Percentiles rank a stretch among this genome's conserved stretches.
phyloP scores from a whole-genome alignment of 805 yeast species.

The Debaryomyces prosopidis region DNA sequence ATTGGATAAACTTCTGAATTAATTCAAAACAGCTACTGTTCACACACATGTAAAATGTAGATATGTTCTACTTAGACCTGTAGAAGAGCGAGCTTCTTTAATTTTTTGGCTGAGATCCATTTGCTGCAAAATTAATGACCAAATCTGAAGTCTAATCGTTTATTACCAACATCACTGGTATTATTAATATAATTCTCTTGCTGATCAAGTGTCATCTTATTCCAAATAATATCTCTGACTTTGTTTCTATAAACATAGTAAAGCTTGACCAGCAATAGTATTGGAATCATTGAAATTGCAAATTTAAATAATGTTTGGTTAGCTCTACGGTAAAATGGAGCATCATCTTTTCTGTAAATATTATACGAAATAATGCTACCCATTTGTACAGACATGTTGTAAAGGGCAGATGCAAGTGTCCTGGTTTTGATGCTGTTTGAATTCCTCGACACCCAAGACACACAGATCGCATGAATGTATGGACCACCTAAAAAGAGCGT shows the following conservation, averaged over 20 bases:
- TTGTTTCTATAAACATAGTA: conserved; percentile 26
- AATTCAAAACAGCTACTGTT: too few relatives aligned
- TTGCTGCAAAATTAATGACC: conserved; percentile 9
- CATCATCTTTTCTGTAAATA: conserved; percentile 27
- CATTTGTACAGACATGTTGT: conserved; percentile 26
- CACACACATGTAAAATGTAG: too few relatives aligned
- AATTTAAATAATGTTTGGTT: conserved; percentile 22
- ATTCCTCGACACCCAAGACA: conserved; percentile 28
- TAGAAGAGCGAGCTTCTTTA: too few relatives aligned
- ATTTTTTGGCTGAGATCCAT: too few relatives aligned
- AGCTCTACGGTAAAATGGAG: conserved; percentile 28
- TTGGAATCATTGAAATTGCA: conserved; percentile 19
- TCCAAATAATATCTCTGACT: conserved; percentile 15
- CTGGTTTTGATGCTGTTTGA: conserved; percentile 25
- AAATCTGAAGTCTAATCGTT: conserved; percentile 24
- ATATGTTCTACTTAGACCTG: too few relatives aligned
- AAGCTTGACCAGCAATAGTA: conserved; percentile 17
- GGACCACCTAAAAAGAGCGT: conserved; percentile 22
- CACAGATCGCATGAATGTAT: conserved; percentile 26
- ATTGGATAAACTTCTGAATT: too few relatives aligned
- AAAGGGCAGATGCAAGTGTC: conserved; percentile 28
- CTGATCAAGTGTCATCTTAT: conserved; percentile 17
- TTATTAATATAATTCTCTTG: conserved; percentile 15
- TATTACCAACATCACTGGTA: conserved; percentile 23
- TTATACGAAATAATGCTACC: conserved; percentile 25